Evolutionary conservation across 805 yeast genomes (phyloP).

Genomic region (Priceomyces melissophilus): DNA sequence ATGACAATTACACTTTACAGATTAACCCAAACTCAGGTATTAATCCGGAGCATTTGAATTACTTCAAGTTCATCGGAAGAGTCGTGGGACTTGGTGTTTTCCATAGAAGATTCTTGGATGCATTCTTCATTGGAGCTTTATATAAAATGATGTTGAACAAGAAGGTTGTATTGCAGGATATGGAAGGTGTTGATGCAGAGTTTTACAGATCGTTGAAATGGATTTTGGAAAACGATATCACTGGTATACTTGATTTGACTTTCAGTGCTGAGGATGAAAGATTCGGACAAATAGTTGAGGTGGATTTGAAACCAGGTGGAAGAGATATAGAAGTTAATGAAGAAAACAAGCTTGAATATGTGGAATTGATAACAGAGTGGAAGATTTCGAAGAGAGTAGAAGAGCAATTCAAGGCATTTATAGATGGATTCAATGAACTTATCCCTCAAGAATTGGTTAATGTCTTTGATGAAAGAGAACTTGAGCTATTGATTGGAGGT

Average conservation of each 20-base stretch:
- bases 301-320: conserved; percentile 89
- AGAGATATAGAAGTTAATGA: conserved; percentile 87
- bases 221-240: conserved; percentile 93
- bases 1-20: conserved; percentile 96
- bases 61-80: conserved; percentile 97
- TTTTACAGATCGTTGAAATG: conserved; percentile 92
- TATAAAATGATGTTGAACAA: conserved; percentile 96
- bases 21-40: conserved; percentile 96
- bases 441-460: conserved; percentile 95
- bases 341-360: conserved; percentile 92
- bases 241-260: conserved; percentile 75
- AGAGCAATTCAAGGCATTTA: conserved; percentile 93
- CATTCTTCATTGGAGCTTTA: conserved; percentile 96
- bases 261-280: conserved; percentile 89
- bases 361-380: conserved; percentile 94
- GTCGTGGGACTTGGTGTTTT: conserved; percentile 97
- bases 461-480: conserved; percentile 96
- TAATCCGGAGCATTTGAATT: conserved; percentile 96
- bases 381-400: conserved; percentile 89
- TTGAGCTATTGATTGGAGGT: conserved; percentile 96
- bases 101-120: conserved; percentile 97
- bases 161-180: conserved; percentile 91
- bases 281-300: conserved; percentile 87
- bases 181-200: conserved; percentile 99
- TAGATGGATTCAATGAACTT: conserved; percentile 95